Evolutionary conservation across 306 rosid species (phyloP).

Genomic region (peach (Prunus persica)): Prunus_persica_NCBIv2 NC_034014.1:22835001-22835500

Average conservation of each 20-base stretch:
- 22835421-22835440: too few relatives aligned
- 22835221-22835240: background rate
- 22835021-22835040: background rate
- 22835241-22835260: slow-evolving; percentile 2
- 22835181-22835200: background rate
- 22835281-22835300: background rate
- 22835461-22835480: too few relatives aligned
- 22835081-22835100: background rate
- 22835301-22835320: background rate
- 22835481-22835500: too few relatives aligned
- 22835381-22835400: too few relatives aligned
- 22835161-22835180: background rate
- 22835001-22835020: background rate
- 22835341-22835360: background rate
- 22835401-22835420: too few relatives aligned
- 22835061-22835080: background rate
- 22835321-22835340: background rate
- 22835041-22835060: background rate
- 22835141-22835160: slow-evolving; percentile 33
- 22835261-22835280: background rate
- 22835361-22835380: background rate
- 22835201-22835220: background rate
- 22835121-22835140: slow-evolving; percentile 29
- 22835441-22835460: too few relatives aligned
- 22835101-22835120: slow-evolving; percentile 17